Evolutionary conservation across 2,329 filamentous ascomycete species (phyloP).

Genomic region (Penicillium sp.): DNA sequence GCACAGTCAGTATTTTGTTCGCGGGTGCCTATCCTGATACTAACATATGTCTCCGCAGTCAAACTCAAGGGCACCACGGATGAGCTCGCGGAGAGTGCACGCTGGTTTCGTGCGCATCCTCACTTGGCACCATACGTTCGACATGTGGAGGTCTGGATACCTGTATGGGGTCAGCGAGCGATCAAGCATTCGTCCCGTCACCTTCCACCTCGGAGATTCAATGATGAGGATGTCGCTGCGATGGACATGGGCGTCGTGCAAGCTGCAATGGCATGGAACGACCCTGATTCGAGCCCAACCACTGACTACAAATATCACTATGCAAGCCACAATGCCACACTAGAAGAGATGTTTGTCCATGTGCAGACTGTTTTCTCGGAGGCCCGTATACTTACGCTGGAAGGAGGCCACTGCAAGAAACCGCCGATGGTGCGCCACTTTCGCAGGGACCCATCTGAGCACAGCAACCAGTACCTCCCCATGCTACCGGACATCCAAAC

Average conservation of each 20-base stretch:
- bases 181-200: constrained; percentile 52
- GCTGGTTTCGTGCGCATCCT: constrained; percentile 64
- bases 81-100: constrained; percentile 63
- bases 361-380: constrained; percentile 64
- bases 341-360: constrained; percentile 72
- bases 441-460: constrained; percentile 39
- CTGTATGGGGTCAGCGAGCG: constrained; percentile 66
- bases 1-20: constrained; percentile 53
- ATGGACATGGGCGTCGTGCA: constrained; percentile 31
- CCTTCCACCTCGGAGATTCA: constrained; percentile 30
- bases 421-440: constrained; percentile 70
- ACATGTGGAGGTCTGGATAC: constrained; percentile 79
- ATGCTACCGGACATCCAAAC: constrained; percentile 64
- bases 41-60: constrained; percentile 45
- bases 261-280: constrained; percentile 32
- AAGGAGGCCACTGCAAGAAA: constrained; percentile 78
- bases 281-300: constrained; percentile 30
- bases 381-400: constrained; percentile 70
- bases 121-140: constrained; percentile 69
- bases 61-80: constrained; percentile 73
- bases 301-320: constrained; percentile 39
- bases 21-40: neutral
- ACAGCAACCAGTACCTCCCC: constrained; percentile 47
- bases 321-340: constrained; percentile 66
- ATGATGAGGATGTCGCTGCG: constrained; percentile 29